A percentile compares a stretch with the other conserved stretches of the same genome.
These are phyloP conservation scores for Cryptococcus sp. DNA, from an alignment of 1,284 basidiomycete species.

Conservation along the genomic window DNA sequence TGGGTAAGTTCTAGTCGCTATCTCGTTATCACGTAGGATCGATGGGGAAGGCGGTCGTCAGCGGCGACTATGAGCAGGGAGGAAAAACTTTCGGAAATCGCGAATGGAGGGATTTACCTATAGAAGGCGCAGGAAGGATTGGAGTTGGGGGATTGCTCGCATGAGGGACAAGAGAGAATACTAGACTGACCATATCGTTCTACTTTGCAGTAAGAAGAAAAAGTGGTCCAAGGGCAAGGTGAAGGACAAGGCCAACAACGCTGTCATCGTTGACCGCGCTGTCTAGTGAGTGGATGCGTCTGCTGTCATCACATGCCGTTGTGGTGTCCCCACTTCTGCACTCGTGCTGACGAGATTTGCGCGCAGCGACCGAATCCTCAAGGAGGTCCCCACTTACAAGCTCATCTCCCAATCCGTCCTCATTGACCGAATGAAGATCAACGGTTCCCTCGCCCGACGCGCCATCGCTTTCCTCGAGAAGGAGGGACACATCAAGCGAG, in stretches of 20 bases:
- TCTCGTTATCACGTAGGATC: neutral
- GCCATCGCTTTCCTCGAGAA: slow-evolving; percentile 93
- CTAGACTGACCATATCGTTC: neutral
- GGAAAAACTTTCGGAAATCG: neutral
- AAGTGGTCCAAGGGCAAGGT: slow-evolving; percentile 99
- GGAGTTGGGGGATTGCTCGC: neutral
- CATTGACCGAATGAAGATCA: slow-evolving; percentile 87
- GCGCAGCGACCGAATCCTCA: slow-evolving; percentile 93
- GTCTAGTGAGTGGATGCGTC: slow-evolving; percentile 47
- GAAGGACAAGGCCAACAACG: slow-evolving; percentile 92
- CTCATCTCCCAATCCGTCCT: slow-evolving; percentile 97
- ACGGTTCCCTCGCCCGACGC: slow-evolving; percentile 89
- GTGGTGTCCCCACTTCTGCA: neutral
- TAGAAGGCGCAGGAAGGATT: neutral
- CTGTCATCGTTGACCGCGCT: slow-evolving; percentile 86
- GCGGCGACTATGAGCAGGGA: neutral
- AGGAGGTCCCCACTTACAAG: slow-evolving; percentile 99
- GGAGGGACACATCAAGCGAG: slow-evolving; percentile 93
- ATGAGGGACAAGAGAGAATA: neutral
- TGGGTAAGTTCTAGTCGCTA: slow-evolving; percentile 44
- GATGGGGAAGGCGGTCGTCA: neutral
- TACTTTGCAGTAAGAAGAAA: slow-evolving; percentile 80
- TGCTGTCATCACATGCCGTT: neutral
- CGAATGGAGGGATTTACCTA: neutral
- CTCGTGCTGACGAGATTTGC: slow-evolving; percentile 4